These are phyloP conservation scores for Wickerhamiella occidentalis DNA, from an alignment of 805 yeast species.

Conservation along the genomic window DNA sequence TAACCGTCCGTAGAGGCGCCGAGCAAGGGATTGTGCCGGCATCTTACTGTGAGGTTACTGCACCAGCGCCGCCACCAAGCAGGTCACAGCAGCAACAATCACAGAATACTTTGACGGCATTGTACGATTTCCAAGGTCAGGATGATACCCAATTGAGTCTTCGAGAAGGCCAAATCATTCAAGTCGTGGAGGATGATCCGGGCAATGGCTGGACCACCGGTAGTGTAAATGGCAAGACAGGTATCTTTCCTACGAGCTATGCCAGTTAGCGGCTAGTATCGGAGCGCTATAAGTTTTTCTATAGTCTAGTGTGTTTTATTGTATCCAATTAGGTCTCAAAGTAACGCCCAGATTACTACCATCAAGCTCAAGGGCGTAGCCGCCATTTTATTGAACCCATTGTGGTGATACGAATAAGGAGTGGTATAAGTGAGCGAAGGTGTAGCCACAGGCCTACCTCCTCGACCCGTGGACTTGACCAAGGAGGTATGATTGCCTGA, in stretches of 20 bases:
- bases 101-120: slow-evolving; percentile 36
- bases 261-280: too few species aligned
- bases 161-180: slow-evolving; percentile 58
- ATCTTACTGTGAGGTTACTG: slow-evolving; percentile 46
- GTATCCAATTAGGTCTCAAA: neutral
- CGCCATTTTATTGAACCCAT: neutral
- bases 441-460: neutral
- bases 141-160: slow-evolving; percentile 72
- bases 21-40: slow-evolving; percentile 78
- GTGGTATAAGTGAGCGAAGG: neutral
- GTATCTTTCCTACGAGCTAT: slow-evolving; percentile 73
- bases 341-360: neutral
- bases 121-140: slow-evolving; percentile 64
- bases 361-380: neutral
- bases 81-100: slow-evolving; percentile 30
- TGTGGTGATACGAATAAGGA: neutral
- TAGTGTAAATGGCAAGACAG: slow-evolving; percentile 51
- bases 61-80: slow-evolving; percentile 56
- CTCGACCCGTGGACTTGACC: neutral
- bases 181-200: slow-evolving; percentile 50
- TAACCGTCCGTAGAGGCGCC: slow-evolving; percentile 41
- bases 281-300: too few species aligned
- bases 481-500: neutral
- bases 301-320: neutral
- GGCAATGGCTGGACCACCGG: slow-evolving; percentile 95